phyloP scores from a whole-genome alignment of 352 stramenopile species.

The Phytophthora quininea region DNA sequence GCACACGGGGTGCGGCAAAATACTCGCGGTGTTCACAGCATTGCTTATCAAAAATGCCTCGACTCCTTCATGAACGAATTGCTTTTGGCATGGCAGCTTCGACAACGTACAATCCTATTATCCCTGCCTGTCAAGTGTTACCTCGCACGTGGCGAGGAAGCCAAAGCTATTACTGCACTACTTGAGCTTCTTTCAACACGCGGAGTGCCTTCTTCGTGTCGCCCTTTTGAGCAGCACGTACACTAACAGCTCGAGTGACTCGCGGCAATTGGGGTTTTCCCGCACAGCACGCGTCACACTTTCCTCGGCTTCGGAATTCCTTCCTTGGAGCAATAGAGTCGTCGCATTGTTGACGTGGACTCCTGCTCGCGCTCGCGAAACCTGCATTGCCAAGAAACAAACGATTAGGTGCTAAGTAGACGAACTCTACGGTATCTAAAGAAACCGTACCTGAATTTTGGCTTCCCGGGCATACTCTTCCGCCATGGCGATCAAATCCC shows the following conservation, averaged over 20 bases:
- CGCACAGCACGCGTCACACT: constrained; percentile 85
- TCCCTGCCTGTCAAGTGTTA: not conserved
- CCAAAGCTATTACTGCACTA: constrained; percentile 45
- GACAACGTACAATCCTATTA: constrained; percentile 2
- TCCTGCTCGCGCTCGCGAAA: constrained; percentile 68
- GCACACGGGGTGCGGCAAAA: constrained; percentile 21
- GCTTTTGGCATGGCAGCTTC: no score
- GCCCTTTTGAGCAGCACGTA: constrained; percentile 90
- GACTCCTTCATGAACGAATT: not conserved
- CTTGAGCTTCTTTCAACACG: constrained; percentile 87
- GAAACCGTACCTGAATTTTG: constrained; percentile 61
- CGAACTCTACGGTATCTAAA: not conserved
- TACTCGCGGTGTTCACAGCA: constrained; percentile 14
- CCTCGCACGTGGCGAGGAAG: not conserved
- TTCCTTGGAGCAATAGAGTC: constrained; percentile 74
- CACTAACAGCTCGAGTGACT: constrained; percentile 86
- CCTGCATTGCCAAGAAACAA: constrained; percentile 28
- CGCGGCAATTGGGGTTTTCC: constrained; percentile 80
- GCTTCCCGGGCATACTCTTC: constrained; percentile 83
- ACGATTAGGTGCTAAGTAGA: constrained; percentile 10
- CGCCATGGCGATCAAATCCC: constrained; percentile 74
- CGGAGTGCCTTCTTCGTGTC: constrained; percentile 89
- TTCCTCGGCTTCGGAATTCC: constrained; percentile 77
- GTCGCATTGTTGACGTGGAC: constrained; percentile 90
- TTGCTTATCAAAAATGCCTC: constrained; percentile 1